Evolutionary conservation across 1,284 basidiomycete species (phyloP).

Genomic region (Trichosporon coremiiforme): DNA sequence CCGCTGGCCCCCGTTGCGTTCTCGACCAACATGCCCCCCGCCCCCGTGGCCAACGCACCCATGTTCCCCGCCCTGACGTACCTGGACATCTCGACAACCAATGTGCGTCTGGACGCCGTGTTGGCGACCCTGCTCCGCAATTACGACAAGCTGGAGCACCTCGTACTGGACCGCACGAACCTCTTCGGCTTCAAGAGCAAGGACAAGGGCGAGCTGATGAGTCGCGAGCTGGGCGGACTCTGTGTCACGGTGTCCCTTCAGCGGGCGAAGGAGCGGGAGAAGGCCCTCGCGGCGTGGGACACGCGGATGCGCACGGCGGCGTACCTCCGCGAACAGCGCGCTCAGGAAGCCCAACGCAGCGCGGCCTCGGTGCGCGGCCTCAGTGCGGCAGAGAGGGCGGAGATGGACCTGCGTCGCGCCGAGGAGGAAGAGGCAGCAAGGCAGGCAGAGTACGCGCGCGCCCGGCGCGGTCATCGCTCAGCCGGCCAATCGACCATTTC

Average conservation of each 20-base stretch:
- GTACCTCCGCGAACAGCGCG: slow-evolving; percentile 16
- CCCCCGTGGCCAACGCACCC: slow-evolving; percentile 10
- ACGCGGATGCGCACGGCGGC: slow-evolving; percentile 44
- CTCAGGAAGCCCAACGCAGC: slow-evolving; percentile 16
- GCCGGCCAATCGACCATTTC: slow-evolving; percentile 53
- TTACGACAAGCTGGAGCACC: slow-evolving; percentile 50
- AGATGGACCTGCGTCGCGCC: slow-evolving; percentile 22
- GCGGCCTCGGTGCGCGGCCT: slow-evolving; percentile 20
- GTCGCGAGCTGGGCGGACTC: slow-evolving; percentile 49
- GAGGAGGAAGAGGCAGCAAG: slow-evolving; percentile 34
- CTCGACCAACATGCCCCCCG: slow-evolving; percentile 15
- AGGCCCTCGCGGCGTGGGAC: slow-evolving; percentile 52
- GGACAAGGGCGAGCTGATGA: slow-evolving; percentile 50
- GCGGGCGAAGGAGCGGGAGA: slow-evolving; percentile 52
- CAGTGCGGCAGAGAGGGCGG: slow-evolving; percentile 9
- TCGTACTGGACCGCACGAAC: slow-evolving; percentile 57
- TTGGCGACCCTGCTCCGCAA: slow-evolving; percentile 45
- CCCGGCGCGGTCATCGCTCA: slow-evolving; percentile 51
- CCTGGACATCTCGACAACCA: slow-evolving; percentile 58
- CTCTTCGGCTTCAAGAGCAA: slow-evolving; percentile 55
- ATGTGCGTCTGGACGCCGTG: slow-evolving; percentile 53
- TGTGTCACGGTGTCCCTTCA: slow-evolving; percentile 49
- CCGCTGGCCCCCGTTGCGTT: not conserved
- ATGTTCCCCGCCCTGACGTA: slow-evolving; percentile 52
- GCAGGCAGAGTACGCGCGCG: slow-evolving; percentile 39